These are phyloP conservation scores for Aspergillus olivimuriae DNA, from an alignment of 495 filamentous ascomycete genomes.

Conservation along the genomic window DNA sequence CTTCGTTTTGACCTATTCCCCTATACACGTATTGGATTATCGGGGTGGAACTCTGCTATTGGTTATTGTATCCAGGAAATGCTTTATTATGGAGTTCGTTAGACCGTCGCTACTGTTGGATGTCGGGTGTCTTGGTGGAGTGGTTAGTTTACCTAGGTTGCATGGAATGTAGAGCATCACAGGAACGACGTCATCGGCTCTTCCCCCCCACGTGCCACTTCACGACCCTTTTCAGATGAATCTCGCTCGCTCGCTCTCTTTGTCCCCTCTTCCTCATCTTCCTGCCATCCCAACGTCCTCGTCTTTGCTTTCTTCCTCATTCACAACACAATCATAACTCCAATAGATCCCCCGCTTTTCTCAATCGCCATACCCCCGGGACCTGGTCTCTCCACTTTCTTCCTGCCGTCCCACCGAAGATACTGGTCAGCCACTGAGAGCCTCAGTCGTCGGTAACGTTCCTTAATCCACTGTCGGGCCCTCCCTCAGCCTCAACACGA, in stretches of 20 bases:
- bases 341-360: too few species aligned
- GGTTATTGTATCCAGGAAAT: too few species aligned
- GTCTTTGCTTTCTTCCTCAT: neutral
- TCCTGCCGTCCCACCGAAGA: conserved; percentile 1
- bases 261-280: conserved; percentile 2
- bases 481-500: too few species aligned
- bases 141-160: neutral
- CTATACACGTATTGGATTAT: conserved; percentile 16
- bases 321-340: too few species aligned
- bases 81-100: too few species aligned
- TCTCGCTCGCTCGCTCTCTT: too few species aligned
- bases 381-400: neutral
- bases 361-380: too few species aligned
- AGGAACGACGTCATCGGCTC: conserved; percentile 24
- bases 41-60: conserved; percentile 11
- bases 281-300: neutral
- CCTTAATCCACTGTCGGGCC: neutral
- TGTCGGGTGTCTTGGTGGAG: too few species aligned
- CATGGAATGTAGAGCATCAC: neutral
- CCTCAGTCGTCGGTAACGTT: conserved; percentile 3
- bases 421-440: conserved; percentile 9
- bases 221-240: conserved; percentile 1
- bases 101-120: too few species aligned
- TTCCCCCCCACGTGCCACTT: conserved; percentile 22
- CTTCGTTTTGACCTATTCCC: conserved; percentile 8